These are phyloP conservation scores for Acer negundo DNA, from an alignment of 345 rosid species.

Conservation along the genomic window DNA sequence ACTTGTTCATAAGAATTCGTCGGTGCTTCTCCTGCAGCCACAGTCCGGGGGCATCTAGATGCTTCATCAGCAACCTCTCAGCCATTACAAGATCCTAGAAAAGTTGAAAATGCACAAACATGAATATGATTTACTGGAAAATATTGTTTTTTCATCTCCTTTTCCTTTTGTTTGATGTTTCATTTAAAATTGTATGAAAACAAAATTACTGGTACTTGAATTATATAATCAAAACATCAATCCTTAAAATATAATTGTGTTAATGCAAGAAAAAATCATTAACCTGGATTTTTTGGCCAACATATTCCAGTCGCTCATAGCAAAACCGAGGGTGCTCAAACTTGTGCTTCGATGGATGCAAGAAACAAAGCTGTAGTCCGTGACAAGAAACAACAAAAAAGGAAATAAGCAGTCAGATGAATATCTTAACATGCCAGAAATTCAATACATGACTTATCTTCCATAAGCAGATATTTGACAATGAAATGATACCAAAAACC, in stretches of 20 bases:
- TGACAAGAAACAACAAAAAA: conserved; percentile 2
- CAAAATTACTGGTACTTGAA: background rate
- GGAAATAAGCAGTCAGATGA: conserved; percentile 8
- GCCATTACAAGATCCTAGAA: conserved; percentile 87
- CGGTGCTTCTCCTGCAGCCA: conserved; percentile 94
- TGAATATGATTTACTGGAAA: background rate
- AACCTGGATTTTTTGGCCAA: conserved; percentile 98
- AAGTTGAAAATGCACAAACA: background rate
- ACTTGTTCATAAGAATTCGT: conserved; percentile 86
- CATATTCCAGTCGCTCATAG: conserved; percentile 77
- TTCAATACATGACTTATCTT: background rate
- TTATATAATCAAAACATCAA: background rate
- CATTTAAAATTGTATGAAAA: background rate
- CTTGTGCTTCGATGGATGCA: conserved; percentile 96
- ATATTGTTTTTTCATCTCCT: background rate
- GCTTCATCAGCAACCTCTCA: conserved; percentile 89
- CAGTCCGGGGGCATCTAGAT: conserved; percentile 87
- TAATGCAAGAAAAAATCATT: background rate
- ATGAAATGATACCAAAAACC: background rate
- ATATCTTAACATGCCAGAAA: background rate
- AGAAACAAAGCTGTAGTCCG: conserved; percentile 75
- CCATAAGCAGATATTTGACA: background rate
- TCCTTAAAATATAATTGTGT: background rate
- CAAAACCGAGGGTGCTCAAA: conserved; percentile 95
- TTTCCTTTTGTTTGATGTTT: background rate